Conservation (phyloP, 2,329 filamentous ascomycete species). For the Knufia petricola region DNA sequence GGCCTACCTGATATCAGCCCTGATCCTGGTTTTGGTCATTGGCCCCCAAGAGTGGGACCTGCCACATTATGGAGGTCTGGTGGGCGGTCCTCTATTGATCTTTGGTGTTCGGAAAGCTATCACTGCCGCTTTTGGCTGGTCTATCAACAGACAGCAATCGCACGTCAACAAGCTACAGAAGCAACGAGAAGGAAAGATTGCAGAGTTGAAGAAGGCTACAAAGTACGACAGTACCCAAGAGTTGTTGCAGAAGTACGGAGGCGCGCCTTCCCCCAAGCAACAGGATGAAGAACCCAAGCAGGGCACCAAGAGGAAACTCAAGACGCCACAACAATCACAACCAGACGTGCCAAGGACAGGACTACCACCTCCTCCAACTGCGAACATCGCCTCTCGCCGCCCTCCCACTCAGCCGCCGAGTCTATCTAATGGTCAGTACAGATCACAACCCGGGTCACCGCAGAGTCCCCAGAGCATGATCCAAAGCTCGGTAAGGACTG, state of each 20-base stretch:
- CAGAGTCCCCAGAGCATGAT: background rate
- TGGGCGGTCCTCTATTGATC: constrained; percentile 73
- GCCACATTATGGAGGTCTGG: constrained; percentile 67
- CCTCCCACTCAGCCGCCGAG: constrained; percentile 17
- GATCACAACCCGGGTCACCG: background rate
- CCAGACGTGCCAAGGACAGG: constrained; percentile 39
- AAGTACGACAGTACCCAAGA: constrained; percentile 93
- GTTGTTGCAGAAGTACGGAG: constrained; percentile 88
- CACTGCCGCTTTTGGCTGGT: constrained; percentile 68
- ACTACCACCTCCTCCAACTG: constrained; percentile 52
- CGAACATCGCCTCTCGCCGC: constrained; percentile 47
- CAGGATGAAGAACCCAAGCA: constrained; percentile 24
- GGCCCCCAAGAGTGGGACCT: constrained; percentile 70
- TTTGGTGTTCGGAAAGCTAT: constrained; percentile 60
- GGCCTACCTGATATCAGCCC: constrained; percentile 75
- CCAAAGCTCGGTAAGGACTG: constrained; percentile 22
- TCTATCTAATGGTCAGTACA: constrained; percentile 6
- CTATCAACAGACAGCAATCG: constrained; percentile 58
- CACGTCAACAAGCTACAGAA: constrained; percentile 65
- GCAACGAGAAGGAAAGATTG: constrained; percentile 77
- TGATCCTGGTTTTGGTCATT: constrained; percentile 74
- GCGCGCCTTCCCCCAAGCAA: constrained; percentile 41
- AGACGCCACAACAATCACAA: constrained; percentile 22
- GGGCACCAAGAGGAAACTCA: constrained; percentile 14
- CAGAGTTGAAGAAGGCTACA: constrained; percentile 87